A percentile compares a stretch with the other conserved stretches of the same genome.
Evolutionary conservation across 768 basidiomycete genomes (phyloP).

Genomic region (Suillus subluteus): DNA sequence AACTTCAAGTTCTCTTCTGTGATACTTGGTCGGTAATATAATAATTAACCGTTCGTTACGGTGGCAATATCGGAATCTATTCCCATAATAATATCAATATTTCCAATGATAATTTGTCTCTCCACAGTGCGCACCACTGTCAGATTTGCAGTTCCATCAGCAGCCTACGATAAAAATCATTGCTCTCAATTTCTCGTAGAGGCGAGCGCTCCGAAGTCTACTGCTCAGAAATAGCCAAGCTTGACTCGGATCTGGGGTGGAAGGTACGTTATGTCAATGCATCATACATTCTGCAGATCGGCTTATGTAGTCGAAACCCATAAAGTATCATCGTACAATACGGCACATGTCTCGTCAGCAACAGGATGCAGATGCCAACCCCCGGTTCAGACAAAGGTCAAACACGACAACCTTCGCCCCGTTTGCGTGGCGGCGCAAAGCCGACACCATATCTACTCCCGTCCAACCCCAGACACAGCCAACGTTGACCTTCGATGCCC

Average conservation of each 20-base stretch:
- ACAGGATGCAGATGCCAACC: conserved; percentile 33
- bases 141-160: neutral
- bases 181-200: neutral
- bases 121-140: neutral
- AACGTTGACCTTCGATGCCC: conserved; percentile 43
- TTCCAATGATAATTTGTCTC: conserved; percentile 5
- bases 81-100: neutral
- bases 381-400: conserved; percentile 42
- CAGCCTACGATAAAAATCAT: neutral
- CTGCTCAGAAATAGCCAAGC: neutral
- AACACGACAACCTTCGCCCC: conserved; percentile 46
- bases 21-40: conserved; percentile 1
- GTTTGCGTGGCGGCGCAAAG: conserved; percentile 44
- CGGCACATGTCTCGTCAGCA: conserved; percentile 34
- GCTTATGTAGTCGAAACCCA: neutral
- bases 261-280: conserved; percentile 4
- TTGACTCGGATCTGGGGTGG: neutral
- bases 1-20: neutral
- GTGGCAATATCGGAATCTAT: neutral
- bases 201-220: neutral
- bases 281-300: neutral
- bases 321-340: conserved; percentile 1
- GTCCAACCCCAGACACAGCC: conserved; percentile 31
- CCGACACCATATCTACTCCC: conserved; percentile 33
- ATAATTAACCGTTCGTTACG: conserved; percentile 2